phyloP scores from a whole-genome alignment of 345 rosid genomes.

The Lepidium africanum region DNA sequence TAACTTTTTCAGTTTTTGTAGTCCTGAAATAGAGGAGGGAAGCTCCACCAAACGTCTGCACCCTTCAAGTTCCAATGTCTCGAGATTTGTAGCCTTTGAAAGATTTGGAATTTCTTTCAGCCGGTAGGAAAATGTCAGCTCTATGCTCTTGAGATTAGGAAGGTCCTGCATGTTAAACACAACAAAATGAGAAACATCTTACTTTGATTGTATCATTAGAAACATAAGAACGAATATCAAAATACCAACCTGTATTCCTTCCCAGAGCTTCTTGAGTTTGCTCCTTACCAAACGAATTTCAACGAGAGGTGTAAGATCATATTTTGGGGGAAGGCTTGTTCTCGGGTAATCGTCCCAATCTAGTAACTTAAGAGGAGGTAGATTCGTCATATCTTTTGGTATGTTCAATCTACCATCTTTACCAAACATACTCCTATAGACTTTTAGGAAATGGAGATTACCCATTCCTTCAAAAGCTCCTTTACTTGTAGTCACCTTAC shows the following conservation, averaged over 20 bases:
- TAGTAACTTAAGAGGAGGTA: too few relatives aligned
- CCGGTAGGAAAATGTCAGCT: not conserved
- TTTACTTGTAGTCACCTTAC: not conserved
- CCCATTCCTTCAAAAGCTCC: not conserved
- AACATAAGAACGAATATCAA: not conserved
- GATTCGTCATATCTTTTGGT: not conserved
- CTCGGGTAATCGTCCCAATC: not conserved
- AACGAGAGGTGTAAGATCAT: not conserved
- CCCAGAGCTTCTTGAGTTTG: not conserved
- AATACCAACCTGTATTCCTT: not conserved
- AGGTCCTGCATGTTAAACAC: not conserved
- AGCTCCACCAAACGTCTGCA: constrained; percentile 11
- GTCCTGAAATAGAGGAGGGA: not conserved
- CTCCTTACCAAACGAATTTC: not conserved
- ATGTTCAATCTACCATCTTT: not conserved
- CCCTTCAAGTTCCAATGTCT: not conserved
- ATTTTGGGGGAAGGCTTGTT: not conserved
- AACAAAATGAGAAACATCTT: not conserved
- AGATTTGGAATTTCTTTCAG: not conserved
- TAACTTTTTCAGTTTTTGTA: not conserved
- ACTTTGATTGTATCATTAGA: not conserved
- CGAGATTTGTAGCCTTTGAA: not conserved
- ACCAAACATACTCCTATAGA: not conserved
- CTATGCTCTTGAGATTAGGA: not conserved
- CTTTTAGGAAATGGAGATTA: not conserved